phyloP scores from a whole-genome alignment of 345 rosid species.

The Brassica juncea region DNA sequence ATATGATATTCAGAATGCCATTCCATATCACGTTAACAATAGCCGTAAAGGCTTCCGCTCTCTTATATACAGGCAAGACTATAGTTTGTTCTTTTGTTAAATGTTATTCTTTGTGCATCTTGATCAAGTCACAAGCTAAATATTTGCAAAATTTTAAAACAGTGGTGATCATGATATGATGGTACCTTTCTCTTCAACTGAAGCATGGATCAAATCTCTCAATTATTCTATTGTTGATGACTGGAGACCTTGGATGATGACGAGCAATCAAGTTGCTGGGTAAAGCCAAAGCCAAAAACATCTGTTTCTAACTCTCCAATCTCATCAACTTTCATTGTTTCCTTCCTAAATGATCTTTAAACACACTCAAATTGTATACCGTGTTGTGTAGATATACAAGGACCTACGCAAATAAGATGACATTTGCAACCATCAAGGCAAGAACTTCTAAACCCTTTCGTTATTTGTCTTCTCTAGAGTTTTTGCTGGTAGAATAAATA shows the following conservation, averaged over 20 bases:
- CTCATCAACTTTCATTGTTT: background rate
- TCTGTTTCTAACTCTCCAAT: background rate
- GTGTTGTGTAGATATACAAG: conserved; percentile 43
- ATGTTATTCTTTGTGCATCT: background rate
- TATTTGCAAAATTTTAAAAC: conserved; percentile 22
- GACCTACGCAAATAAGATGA: conserved; percentile 61
- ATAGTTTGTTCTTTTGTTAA: background rate
- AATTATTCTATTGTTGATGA: conserved; percentile 56
- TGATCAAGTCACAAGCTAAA: conserved; percentile 1
- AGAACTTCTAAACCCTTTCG: background rate
- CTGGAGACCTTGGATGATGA: conserved; percentile 62
- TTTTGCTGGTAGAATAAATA: background rate
- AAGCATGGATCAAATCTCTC: conserved; percentile 61
- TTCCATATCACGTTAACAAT: conserved; percentile 25
- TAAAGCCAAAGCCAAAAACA: conserved; percentile 11
- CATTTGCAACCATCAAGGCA: conserved; percentile 80
- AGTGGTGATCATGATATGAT: conserved; percentile 72
- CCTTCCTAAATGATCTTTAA: background rate
- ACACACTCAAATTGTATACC: background rate
- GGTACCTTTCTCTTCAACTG: conserved; percentile 58
- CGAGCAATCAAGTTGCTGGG: conserved; percentile 54
- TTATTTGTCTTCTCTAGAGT: background rate
- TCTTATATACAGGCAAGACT: conserved; percentile 37
- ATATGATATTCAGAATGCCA: background rate
- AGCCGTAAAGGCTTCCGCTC: conserved; percentile 38